phyloP scores from a whole-genome alignment of 768 basidiomycete species.

The Pholiota microspora region DNA sequence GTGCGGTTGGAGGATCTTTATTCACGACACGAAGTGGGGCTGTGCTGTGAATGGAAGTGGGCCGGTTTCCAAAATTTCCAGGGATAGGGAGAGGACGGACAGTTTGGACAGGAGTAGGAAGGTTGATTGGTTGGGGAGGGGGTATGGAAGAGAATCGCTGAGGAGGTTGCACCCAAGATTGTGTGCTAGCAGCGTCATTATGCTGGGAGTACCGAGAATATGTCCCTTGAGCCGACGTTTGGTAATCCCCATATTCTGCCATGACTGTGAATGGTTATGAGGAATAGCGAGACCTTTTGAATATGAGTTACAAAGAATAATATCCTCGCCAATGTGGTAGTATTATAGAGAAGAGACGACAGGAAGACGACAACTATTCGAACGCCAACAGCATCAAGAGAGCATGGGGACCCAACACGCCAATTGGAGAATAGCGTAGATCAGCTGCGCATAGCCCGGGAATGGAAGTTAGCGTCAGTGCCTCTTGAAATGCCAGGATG shows the following conservation, averaged over 20 bases:
- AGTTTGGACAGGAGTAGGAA: constrained; percentile 11
- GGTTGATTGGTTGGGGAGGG: constrained; percentile 11
- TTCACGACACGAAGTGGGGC: constrained; percentile 13
- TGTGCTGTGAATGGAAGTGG: neutral
- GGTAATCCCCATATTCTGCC: constrained; percentile 2
- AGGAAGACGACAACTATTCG: neutral
- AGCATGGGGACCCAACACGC: neutral
- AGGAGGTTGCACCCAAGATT: constrained; percentile 9
- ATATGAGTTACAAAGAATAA: neutral
- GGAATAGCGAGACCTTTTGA: neutral
- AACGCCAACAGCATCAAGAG: neutral
- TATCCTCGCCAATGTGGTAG: neutral
- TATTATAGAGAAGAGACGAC: neutral
- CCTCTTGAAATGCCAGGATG: neutral
- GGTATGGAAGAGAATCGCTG: constrained; percentile 9
- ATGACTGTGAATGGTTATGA: neutral
- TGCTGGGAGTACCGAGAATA: constrained; percentile 12
- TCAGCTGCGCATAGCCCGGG: constrained; percentile 1
- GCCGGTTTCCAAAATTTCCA: neutral
- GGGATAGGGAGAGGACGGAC: constrained; percentile 14
- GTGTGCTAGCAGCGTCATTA: constrained; percentile 11
- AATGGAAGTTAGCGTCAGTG: too few species aligned
- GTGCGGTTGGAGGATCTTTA: constrained; percentile 2
- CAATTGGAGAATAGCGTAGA: neutral
- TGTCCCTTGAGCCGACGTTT: constrained; percentile 1